Evolutionary conservation across 345 rosid species (phyloP).

Genomic region (Melaleuca quinquenervia): DNA sequence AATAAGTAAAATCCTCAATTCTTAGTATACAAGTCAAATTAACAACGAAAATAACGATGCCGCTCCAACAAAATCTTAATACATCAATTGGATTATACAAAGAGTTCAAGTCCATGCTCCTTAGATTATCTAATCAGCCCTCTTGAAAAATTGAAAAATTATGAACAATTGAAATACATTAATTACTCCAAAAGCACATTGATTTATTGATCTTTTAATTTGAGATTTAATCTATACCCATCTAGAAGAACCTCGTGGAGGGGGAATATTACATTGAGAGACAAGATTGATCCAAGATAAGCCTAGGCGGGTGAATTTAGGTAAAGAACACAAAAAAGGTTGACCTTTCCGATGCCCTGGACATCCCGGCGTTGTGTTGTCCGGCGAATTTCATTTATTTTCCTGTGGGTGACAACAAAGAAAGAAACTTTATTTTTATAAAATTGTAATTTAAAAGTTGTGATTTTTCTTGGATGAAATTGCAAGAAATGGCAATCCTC

Average conservation of each 20-base stretch:
- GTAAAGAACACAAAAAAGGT: not conserved
- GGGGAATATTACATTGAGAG: not conserved
- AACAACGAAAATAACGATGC: no score
- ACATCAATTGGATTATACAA: no score
- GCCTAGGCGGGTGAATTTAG: no score
- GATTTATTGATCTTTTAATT: not conserved
- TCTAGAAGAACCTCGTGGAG: accelerated
- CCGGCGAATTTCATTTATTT: not conserved
- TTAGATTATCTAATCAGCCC: not conserved
- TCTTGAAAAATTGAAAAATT: accelerated
- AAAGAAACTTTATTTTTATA: not conserved
- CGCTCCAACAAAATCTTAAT: no score
- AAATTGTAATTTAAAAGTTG: not conserved
- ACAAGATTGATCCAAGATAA: not conserved
- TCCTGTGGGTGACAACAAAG: not conserved
- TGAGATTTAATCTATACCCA: not conserved
- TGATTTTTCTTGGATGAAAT: not conserved
- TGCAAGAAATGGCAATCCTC: not conserved
- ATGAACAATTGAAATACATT: not conserved
- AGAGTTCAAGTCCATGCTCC: no score
- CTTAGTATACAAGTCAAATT: no score
- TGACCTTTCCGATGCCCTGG: not conserved
- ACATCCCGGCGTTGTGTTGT: not conserved
- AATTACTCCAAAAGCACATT: accelerated
- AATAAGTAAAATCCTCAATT: no score